Evolutionary conservation across 768 basidiomycete genomes (phyloP), one percentile per base, ranked within the genome.

Genomic region (Exidia glandulosa): DNA sequence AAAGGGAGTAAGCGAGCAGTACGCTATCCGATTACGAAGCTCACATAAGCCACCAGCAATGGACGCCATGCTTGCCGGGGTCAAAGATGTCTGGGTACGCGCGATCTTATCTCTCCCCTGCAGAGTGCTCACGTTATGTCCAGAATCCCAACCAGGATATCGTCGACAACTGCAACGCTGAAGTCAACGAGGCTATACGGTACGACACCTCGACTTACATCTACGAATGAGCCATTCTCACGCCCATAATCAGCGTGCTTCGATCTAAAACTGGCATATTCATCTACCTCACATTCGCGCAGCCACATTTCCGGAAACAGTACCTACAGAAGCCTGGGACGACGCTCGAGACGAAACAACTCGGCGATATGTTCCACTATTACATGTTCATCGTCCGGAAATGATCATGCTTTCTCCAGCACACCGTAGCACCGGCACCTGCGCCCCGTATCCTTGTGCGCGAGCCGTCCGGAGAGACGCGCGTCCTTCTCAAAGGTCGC

Each of bases 41-140:
- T 12, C 52, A 14, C 16, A 25, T 23, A 25, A 9, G 29, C 81
- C 80, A 88, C 16, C 91, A 54, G 50, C 90, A 1, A 90, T 93
- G 88, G 90, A 93, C 68, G 88, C 89, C 2, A 87, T 93, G 86
- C 84, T 92, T 84, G 84, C 90, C 0, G 76, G 81, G 1, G 88
- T 88, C 67, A 85, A 86, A 19, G 86, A 90, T 64, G 84, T 90
- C 59, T 92, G 90, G 90, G 88, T 87, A 64, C 57, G 79, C 12
- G 52, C 36, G n/a, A 56, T 29, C 58, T 55, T 62, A 61, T 3
- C 57, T 57, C 33, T 33, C 55, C 4, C 37, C 32, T n/a, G 41
- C 2, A 6, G 7, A 19, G n/a, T 33, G 30, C 52, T 27, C 12
- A 37, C 32, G 16, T 58, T 29, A 32, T 14, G 23, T 29, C 2